Conservation (phyloP, 2,329 filamentous ascomycete species). For the Emmonsiellopsis sp. region DNA sequence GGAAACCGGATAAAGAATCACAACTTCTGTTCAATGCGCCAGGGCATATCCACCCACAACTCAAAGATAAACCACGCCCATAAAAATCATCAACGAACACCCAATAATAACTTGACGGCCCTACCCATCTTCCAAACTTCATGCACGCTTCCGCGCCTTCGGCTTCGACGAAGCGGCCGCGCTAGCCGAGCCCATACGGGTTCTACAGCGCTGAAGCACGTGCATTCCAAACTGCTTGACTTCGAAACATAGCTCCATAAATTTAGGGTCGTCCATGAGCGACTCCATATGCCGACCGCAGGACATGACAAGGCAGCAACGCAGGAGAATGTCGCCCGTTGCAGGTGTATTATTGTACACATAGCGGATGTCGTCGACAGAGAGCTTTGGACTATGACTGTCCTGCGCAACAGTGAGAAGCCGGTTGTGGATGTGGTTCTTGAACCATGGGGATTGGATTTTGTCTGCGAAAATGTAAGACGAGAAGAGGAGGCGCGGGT, state of each 20-base stretch:
- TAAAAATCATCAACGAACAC: too few relatives aligned
- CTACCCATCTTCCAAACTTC: background rate
- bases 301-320: background rate
- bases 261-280: background rate
- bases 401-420: background rate
- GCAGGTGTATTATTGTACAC: background rate
- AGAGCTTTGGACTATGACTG: background rate
- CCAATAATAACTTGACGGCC: too few relatives aligned
- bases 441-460: slow-evolving; percentile 3
- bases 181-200: background rate
- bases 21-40: too few relatives aligned
- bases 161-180: background rate
- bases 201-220: background rate
- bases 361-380: background rate
- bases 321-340: background rate
- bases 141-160: background rate
- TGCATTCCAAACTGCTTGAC: background rate
- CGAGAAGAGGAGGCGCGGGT: background rate
- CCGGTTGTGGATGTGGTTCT: slow-evolving; percentile 1
- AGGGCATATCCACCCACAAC: too few relatives aligned
- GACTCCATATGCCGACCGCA: background rate
- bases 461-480: slow-evolving; percentile 1
- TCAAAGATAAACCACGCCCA: too few relatives aligned
- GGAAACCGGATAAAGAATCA: too few relatives aligned
- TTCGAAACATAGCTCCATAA: background rate